Evolutionary conservation across 768 basidiomycete genomes (phyloP), one percentile per base, ranked within the genome.

Genomic region (Pholiota conissans): DNA sequence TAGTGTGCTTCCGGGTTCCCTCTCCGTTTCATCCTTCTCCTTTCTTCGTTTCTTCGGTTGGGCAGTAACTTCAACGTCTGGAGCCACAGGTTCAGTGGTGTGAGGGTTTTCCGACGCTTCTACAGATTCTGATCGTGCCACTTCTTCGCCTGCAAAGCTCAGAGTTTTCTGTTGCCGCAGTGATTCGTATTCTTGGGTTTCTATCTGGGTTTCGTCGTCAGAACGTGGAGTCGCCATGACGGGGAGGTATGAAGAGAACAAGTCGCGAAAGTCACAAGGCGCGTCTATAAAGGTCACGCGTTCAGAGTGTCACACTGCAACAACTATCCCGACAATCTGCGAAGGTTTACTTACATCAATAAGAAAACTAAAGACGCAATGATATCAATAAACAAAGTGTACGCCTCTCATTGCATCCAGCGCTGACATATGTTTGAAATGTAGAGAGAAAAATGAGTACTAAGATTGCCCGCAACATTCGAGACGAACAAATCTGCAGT

Each of bases 1-100:
- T 20, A 89, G 60, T 1, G 91, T 86, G 64, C 86, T 93, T 30
- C 93, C 93, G 29, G 68, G 68, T 56, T 74, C 74, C 35, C 76
- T 67, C 13, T 61, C 65, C 24, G 68, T 46, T 9, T 54, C 58
- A 14, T 65, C 61, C 26, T 69, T 64, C 40, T 72, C 71, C 55
- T 68, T 71, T 58, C 59, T 63, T 48, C 66, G 72, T 60, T 69
- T 71, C 32, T 61, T 61, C 18, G 49, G 22, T 32, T 32, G 45
- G 24, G 3, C 18, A 10, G 34, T 35, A 32, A 22, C 47, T 39
- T 13, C 27, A 32, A 29, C 54, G 22, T 16, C 18, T 16, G 7
- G 6, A 6, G 6, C 30, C 7, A 32, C 30, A 32, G 6, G 7
- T 32, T 32, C 30, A 6, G 30, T 6, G 7, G 30, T 13, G 13